Evolutionary conservation across 108 stramenopile genomes (phyloP), one percentile per base, ranked within the genome.

Genomic region (Aureococcus anophagefferens): DNA sequence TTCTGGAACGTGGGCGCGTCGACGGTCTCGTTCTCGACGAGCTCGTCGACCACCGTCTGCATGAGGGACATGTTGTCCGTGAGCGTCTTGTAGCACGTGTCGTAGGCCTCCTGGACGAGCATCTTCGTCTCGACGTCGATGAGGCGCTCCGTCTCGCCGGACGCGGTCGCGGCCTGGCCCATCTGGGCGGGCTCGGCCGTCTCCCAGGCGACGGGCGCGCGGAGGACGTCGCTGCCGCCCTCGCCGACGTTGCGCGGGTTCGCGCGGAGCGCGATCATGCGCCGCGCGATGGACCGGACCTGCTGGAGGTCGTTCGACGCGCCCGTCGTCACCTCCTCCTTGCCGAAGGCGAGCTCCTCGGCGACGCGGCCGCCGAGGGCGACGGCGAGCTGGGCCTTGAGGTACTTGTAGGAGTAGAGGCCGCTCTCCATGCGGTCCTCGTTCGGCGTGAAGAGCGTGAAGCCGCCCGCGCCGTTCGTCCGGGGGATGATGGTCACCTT

Each of bases 381-480:
- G n/a, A 84, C 81, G 5, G 75, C 79, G 36, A 84, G 76, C 67
- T 80, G 83, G 28, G 76, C 84, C 73, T 89, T 90, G 65, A 97
- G 81, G 81, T 89, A 91, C 77, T 94, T 91, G 46, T 81, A 83
- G 65, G 87, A 85, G 89, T 94, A 95, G 83, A 95, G 86, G 18
- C 92, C 92, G 59, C 85, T 83, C 76, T 96, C 95, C 33, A 97
- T 71, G 69, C 93, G 90, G 30, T 86, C 85, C 75, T 97, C 96
- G 65, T 85, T 84, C 36, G 93, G 93, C 29, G 90, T 81, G 81
- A 93, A 95, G 83, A 93, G 90, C 44, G 96, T 93, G 74, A 91
- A 69, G 35, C 81, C 84, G 14, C 80, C 81, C 17, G 81, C 79
- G 28, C 84, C 84, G 67, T 75, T 78, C 17, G 74, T 46, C 0